Evolutionary conservation across 73 alveolate species (phyloP), one percentile per base, ranked within the genome.

Genomic region (Paramecium biaurelia): DNA sequence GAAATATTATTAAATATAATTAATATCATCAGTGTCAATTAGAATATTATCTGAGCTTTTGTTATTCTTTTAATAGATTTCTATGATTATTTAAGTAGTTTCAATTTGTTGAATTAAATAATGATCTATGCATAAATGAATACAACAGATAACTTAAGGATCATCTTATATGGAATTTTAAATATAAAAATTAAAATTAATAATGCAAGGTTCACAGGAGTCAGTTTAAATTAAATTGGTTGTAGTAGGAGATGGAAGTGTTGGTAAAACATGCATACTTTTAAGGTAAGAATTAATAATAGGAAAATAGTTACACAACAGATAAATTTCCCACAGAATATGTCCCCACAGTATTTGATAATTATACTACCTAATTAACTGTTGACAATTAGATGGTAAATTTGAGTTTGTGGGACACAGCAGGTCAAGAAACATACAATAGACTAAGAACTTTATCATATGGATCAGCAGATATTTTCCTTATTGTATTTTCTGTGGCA

Each of bases 361-460:
- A 93, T 70, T 95, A 93, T 57, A 85, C 92, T 11, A 93, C 97
- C 0, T 72, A 93, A n/a, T 85, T 95, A 28, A 63, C 85, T 35
- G 92, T 93, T 34, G 96, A 94, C 18, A 70, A 57, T 26, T 57
- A 95, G 58, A 89, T 88, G 45, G 85, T 95, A 35, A 92, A 76
- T 14, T 95, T 95, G 12, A 86, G 95, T 21, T 57, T 95, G 9
- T 95, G 98, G 97, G 98, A 95, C 37, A 95, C 98, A 49, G 97
- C 97, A 26, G 98, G 98, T 14, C 86, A 94, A 67, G 98, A 95
- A 47, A 96, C 95, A 63, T 95, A 95, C 38, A 96, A 95, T 30
- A 92, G 97, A 57, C 87, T 95, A 30, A 63, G 98, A 87, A 92
- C 98, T 14, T 93, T 95, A 53, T 67, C 93, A 68, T 95, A 95